These are phyloP conservation scores for Lipomyces chichibuensis DNA, from an alignment of 805 yeast genomes.

Conservation along the genomic window DNA sequence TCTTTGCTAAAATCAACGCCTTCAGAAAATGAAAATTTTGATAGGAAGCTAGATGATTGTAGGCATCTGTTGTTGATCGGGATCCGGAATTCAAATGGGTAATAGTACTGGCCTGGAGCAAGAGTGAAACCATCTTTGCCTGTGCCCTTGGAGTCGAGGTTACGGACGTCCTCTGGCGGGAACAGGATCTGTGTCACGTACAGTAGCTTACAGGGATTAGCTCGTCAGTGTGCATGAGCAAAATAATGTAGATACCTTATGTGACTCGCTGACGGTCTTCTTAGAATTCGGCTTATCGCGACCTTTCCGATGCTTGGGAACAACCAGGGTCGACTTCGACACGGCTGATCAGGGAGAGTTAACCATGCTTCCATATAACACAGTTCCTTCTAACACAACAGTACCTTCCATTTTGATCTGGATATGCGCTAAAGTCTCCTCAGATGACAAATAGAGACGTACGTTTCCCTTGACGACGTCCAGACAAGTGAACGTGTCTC, in stretches of 20 bases:
- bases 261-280: slow-evolving; percentile 36
- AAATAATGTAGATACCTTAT: slow-evolving; percentile 21
- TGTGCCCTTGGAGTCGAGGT: slow-evolving; percentile 28
- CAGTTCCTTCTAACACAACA: not conserved
- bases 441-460: slow-evolving; percentile 34
- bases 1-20: slow-evolving; percentile 31
- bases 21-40: slow-evolving; percentile 14
- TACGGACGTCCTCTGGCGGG: slow-evolving; percentile 43
- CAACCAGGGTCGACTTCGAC: slow-evolving; percentile 36
- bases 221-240: not conserved
- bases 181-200: slow-evolving; percentile 42
- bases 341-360: slow-evolving; percentile 23
- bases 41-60: slow-evolving; percentile 13
- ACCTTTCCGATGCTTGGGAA: slow-evolving; percentile 27
- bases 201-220: slow-evolving; percentile 35
- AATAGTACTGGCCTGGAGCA: slow-evolving; percentile 44
- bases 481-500: slow-evolving; percentile 36
- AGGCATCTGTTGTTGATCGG: slow-evolving; percentile 41
- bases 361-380: not conserved
- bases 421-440: slow-evolving; percentile 39
- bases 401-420: slow-evolving; percentile 43
- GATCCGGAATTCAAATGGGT: slow-evolving; percentile 44
- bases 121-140: slow-evolving; percentile 42
- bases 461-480: slow-evolving; percentile 41
- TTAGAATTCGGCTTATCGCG: slow-evolving; percentile 10